Percentiles rank a stretch among this genome's conserved stretches.
These are phyloP conservation scores for Cardamine occulta DNA, from an alignment of 345 rosid species.

Conservation along the genomic window DNA sequence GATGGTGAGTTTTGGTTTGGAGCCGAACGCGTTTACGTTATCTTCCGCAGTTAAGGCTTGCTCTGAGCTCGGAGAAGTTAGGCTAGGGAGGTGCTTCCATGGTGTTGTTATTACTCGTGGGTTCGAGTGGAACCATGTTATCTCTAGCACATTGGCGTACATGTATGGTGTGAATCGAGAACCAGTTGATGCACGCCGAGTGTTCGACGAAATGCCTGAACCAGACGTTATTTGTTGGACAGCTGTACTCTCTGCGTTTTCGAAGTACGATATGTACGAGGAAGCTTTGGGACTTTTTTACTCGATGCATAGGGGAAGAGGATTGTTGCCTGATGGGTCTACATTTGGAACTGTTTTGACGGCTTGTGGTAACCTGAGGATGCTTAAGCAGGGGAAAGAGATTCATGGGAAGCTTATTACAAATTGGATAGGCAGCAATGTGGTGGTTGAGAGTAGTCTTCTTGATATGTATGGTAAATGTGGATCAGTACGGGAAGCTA, in stretches of 20 bases:
- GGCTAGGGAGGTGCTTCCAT: conserved; percentile 69
- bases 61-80: conserved; percentile 57
- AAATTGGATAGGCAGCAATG: conserved; percentile 58
- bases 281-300: conserved; percentile 61
- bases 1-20: conserved; percentile 69
- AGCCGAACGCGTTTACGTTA: conserved; percentile 74
- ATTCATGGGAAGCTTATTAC: conserved; percentile 68
- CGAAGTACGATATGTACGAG: conserved; percentile 63
- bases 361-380: conserved; percentile 78
- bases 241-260: conserved; percentile 64
- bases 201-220: conserved; percentile 78
- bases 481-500: conserved; percentile 58
- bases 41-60: conserved; percentile 83
- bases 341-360: conserved; percentile 77
- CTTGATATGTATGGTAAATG: conserved; percentile 98
- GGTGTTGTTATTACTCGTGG: conserved; percentile 65
- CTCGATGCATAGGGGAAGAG: conserved; percentile 56
- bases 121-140: conserved; percentile 58
- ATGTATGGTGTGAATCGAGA: conserved; percentile 67
- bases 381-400: conserved; percentile 77
- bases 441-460: conserved; percentile 79
- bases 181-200: conserved; percentile 51
- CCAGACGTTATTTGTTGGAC: conserved; percentile 89
- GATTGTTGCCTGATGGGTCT: conserved; percentile 62
- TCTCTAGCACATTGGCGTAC: conserved; percentile 67